Evolutionary conservation across 2,329 filamentous ascomycete genomes (phyloP).

Genomic region (Emydomyces testavorans): DNA sequence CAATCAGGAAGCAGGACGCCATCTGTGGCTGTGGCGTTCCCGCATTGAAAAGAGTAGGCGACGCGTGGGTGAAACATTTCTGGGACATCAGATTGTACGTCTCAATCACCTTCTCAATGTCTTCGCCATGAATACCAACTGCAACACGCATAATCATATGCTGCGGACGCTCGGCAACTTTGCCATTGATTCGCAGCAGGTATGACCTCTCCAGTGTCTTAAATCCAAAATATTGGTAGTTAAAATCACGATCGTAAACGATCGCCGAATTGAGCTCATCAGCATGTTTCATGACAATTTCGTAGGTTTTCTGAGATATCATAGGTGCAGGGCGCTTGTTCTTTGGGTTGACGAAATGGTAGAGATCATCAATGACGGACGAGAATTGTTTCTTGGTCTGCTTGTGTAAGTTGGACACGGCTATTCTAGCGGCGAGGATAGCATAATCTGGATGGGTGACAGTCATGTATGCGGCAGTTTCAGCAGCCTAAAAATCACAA

Average conservation of each 20-base stretch:
- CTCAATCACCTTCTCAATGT: slow-evolving; percentile 89
- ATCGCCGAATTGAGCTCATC: slow-evolving; percentile 98
- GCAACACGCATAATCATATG: slow-evolving; percentile 99
- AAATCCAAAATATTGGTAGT: slow-evolving; percentile 99
- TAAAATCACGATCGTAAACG: slow-evolving; percentile 98
- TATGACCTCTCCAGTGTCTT: slow-evolving; percentile 98
- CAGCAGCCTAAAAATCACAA: slow-evolving; percentile 58
- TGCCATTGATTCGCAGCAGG: slow-evolving; percentile 85
- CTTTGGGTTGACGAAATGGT: slow-evolving; percentile 92
- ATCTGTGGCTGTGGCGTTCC: slow-evolving; percentile 90
- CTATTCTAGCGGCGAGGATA: slow-evolving; percentile 94
- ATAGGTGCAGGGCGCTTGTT: slow-evolving; percentile 76
- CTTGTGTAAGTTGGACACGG: slow-evolving; percentile 98
- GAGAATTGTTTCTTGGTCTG: slow-evolving; percentile 99
- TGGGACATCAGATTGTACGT: slow-evolving; percentile 98
- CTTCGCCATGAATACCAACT: slow-evolving; percentile 89
- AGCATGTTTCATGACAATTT: slow-evolving; percentile 88
- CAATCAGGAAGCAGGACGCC: slow-evolving; percentile 95
- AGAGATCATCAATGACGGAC: slow-evolving; percentile 83
- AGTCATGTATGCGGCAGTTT: slow-evolving; percentile 99
- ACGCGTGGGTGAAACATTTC: slow-evolving; percentile 97
- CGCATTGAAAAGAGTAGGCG: slow-evolving; percentile 94
- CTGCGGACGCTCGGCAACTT: slow-evolving; percentile 93
- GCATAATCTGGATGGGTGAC: slow-evolving; percentile 98
- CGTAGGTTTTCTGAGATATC: slow-evolving; percentile 85